Base-by-base conservation (phyloP, 176 grass and related monocot species). In the Puya raimondii region DNA sequence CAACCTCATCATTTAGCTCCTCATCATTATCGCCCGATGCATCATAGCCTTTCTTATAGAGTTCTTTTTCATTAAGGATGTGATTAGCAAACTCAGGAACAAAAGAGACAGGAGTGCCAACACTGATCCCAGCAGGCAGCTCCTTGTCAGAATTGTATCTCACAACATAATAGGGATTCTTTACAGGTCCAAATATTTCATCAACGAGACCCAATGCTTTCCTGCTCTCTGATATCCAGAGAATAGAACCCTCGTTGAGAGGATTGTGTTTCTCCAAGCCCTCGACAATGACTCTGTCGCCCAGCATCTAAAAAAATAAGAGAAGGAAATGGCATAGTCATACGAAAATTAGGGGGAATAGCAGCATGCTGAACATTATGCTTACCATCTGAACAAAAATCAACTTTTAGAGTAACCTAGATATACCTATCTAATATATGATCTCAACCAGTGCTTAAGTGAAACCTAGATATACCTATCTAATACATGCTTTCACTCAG, bases 131-230 rank as follows among this genome's bases (percentile, higher is more conserved):
- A 75, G 74, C 42, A 81, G 93, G 89, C 17, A 93, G 72, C 48
- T 90, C 89, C 67, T 86, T 72, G 11, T 16, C 69, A 10, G 86
- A 90, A 72, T 93, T 93, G 80, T 86, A 99, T 58, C 89, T 76
- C 21, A 93, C 74, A 7, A 92, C 76, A 72, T 96, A 96, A 79
- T 89, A 96, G 1, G 86, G 93, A 25, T 82, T 87, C 64, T 96
- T 96, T 12, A 92, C 93, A 48, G 93, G 93, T 74, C 93, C 93
- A 87, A 96, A 96, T 51, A 92, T 58, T 71, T 96, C 93, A 67
- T 92, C 93, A 27, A 96, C 77, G 21, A 89, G 79, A 70, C 93
- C 93, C 50, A 96, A 78, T 3, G 81, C 83, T 0, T 8, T 72
- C 64, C 89, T 86, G 33, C 70, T 92, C 78, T 92, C 78, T 22